phyloP scores from a whole-genome alignment of 2,329 filamentous ascomycete species.

The Parasarocladium wereldwijsianum region DNA sequence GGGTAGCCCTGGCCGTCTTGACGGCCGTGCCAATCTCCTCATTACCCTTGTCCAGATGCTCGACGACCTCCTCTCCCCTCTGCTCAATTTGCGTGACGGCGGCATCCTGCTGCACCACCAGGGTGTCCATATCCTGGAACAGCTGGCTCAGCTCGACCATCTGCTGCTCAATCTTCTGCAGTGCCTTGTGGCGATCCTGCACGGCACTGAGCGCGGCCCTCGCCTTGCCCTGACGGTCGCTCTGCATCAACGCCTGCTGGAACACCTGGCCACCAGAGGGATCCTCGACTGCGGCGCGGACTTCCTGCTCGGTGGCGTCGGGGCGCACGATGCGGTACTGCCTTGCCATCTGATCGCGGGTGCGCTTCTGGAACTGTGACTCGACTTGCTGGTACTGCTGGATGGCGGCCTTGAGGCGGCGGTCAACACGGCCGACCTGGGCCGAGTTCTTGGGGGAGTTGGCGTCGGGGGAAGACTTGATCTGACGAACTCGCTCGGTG shows the following conservation, averaged over 20 bases:
- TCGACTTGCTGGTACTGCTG: constrained; percentile 71
- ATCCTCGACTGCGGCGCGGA: constrained; percentile 63
- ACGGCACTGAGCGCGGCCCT: constrained; percentile 67
- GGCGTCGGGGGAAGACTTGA: constrained; percentile 72
- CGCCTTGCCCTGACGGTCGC: constrained; percentile 67
- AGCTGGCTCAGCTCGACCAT: constrained; percentile 78
- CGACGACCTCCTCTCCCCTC: constrained; percentile 72
- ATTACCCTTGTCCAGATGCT: constrained; percentile 76
- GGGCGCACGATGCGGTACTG: constrained; percentile 85
- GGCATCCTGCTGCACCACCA: constrained; percentile 77
- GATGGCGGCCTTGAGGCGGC: constrained; percentile 67
- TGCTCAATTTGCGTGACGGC: constrained; percentile 69
- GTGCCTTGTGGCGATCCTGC: constrained; percentile 67
- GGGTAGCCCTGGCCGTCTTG: constrained; percentile 60
- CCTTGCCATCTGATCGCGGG: constrained; percentile 70
- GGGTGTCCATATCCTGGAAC: constrained; percentile 77
- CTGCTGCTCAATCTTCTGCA: constrained; percentile 84
- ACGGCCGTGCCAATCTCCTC: constrained; percentile 72
- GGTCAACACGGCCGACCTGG: constrained; percentile 71
- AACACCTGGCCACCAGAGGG: constrained; percentile 66
- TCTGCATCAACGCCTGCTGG: constrained; percentile 71
- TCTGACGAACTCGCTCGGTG: constrained; percentile 60
- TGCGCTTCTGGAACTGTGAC: constrained; percentile 62
- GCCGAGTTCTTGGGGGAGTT: constrained; percentile 57
- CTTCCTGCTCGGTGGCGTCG: constrained; percentile 64